A percentile compares a stretch with the other conserved stretches of the same genome.
Conservation (phyloP, 192 early-diverging fungal genomes). For the Gonapodya prolifera region DNA sequence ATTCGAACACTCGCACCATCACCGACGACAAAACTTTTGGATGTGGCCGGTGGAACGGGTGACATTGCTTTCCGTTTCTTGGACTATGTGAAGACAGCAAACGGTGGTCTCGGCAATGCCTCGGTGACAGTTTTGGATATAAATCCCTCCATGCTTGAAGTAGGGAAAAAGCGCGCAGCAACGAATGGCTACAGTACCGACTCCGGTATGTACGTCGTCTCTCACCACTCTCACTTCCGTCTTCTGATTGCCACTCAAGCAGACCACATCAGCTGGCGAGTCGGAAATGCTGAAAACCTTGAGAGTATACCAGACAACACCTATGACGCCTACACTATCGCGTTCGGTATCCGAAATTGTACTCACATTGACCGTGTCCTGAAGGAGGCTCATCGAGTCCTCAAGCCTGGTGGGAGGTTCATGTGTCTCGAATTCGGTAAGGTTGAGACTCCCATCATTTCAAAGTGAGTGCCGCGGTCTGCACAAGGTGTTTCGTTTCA, state of each 20-base stretch:
- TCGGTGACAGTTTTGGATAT: constrained; percentile 87
- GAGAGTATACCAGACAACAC: constrained; percentile 56
- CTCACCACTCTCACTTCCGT: neutral
- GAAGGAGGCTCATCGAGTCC: constrained; percentile 78
- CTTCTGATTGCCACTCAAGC: no score
- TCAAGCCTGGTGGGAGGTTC: constrained; percentile 92
- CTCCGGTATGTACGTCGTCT: neutral
- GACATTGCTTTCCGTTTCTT: constrained; percentile 95
- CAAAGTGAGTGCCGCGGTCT: constrained; percentile 36
- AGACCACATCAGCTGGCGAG: constrained; percentile 55
- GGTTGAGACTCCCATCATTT: constrained; percentile 77
- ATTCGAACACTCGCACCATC: constrained; percentile 70
- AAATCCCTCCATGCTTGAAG: constrained; percentile 90
- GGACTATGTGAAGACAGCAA: constrained; percentile 58
- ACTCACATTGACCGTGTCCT: constrained; percentile 83
- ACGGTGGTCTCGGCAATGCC: constrained; percentile 39
- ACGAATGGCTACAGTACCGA: constrained; percentile 14
- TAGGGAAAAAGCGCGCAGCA: constrained; percentile 55
- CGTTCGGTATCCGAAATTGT: constrained; percentile 97
- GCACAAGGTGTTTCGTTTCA: neutral
- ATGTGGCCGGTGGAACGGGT: constrained; percentile 96
- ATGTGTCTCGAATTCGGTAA: constrained; percentile 89
- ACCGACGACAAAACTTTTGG: constrained; percentile 70
- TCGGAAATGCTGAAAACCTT: constrained; percentile 84
- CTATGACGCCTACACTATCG: constrained; percentile 90